phyloP scores from a whole-genome alignment of 2,329 filamentous ascomycete species.

The Passalora sequoiae region DNA sequence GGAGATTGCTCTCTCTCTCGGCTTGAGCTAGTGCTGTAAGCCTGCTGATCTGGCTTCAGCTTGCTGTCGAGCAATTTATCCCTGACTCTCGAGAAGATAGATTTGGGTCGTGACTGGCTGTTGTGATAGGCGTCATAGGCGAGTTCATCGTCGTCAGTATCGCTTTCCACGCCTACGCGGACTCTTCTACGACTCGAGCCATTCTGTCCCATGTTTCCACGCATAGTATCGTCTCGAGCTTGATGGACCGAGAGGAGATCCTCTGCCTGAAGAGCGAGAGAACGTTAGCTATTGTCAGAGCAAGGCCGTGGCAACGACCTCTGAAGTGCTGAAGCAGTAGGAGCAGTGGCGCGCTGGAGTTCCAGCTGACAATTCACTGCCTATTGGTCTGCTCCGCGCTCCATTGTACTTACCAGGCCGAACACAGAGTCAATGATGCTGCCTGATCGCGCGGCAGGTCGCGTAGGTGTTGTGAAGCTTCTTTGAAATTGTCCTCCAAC shows the following conservation, averaged over 20 bases:
- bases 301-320: too few species aligned
- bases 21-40: constrained; percentile 12
- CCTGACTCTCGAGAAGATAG: constrained; percentile 23
- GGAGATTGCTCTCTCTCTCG: constrained; percentile 15
- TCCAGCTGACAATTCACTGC: too few species aligned
- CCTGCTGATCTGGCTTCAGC: constrained; percentile 9
- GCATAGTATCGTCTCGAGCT: constrained; percentile 11
- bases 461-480: constrained; percentile 15
- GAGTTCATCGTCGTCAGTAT: constrained; percentile 21
- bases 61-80: constrained; percentile 21
- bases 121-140: constrained; percentile 16
- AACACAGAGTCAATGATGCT: constrained; percentile 27
- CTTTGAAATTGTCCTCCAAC: constrained; percentile 11
- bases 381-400: too few species aligned
- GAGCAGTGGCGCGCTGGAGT: too few species aligned
- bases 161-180: constrained; percentile 11
- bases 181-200: constrained; percentile 6
- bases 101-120: constrained; percentile 13
- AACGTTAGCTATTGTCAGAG: too few species aligned
- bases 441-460: constrained; percentile 8
- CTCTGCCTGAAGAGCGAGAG: too few species aligned
- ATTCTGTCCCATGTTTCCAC: constrained; percentile 5
- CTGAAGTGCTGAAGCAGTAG: too few species aligned
- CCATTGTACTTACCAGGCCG: too few species aligned
- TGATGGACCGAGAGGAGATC: constrained; percentile 21